Evolutionary conservation across 1,284 basidiomycete species (phyloP).

Genomic region (Austroboletus rostrupii): DNA sequence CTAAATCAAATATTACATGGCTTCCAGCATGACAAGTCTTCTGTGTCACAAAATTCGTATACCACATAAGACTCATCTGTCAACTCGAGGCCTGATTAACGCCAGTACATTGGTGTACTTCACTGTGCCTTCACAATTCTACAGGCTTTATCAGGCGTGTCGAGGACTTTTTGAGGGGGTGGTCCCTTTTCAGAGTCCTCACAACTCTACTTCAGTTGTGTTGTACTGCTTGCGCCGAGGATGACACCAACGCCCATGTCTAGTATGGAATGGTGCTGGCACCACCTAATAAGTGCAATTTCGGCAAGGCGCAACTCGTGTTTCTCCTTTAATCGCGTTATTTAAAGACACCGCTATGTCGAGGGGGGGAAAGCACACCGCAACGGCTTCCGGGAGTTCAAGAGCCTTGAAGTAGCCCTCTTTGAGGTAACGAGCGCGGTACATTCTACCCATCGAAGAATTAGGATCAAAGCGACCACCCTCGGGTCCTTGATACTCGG

Average conservation of each 20-base stretch:
- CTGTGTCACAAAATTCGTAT: not conserved
- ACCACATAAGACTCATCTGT: not conserved
- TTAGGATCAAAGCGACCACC: constrained; percentile 36
- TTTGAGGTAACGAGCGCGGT: constrained; percentile 43
- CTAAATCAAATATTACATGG: not conserved
- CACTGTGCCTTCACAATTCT: constrained; percentile 38
- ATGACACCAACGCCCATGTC: constrained; percentile 39
- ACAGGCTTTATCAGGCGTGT: constrained; percentile 50
- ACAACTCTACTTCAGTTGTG: constrained; percentile 37
- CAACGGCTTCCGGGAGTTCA: constrained; percentile 36
- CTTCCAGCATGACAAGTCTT: not conserved
- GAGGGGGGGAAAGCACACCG: constrained; percentile 22
- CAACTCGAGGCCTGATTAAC: constrained; percentile 27
- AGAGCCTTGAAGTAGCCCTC: constrained; percentile 46
- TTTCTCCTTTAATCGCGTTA: constrained; percentile 28
- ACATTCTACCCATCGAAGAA: constrained; percentile 35
- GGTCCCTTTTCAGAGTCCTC: constrained; percentile 45
- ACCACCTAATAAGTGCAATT: constrained; percentile 46
- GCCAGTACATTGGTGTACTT: constrained; percentile 47
- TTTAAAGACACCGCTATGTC: not conserved
- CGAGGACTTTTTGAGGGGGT: constrained; percentile 46
- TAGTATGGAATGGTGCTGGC: constrained; percentile 45
- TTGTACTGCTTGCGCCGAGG: constrained; percentile 38
- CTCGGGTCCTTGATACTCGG: constrained; percentile 24
- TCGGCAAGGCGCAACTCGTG: constrained; percentile 40